Percentiles rank a stretch among this genome's conserved stretches.
Evolutionary conservation across 352 stramenopile genomes (phyloP).

Genomic region (Aphanomyces stellatus): DNA sequence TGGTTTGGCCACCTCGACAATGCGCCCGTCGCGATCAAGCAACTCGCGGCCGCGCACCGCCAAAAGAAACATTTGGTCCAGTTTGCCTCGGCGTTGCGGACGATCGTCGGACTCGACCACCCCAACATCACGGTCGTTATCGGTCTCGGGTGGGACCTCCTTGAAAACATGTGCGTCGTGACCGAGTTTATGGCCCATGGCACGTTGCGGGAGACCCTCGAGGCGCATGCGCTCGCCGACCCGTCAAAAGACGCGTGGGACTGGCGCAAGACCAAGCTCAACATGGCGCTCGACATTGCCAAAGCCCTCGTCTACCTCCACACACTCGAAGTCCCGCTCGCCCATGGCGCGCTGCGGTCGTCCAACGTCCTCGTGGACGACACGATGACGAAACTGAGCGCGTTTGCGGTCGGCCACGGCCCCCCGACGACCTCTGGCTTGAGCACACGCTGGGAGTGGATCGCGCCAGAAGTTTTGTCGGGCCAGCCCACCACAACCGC

Average conservation of each 20-base stretch:
- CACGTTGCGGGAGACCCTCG: slow-evolving; percentile 25
- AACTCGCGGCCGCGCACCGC: background rate
- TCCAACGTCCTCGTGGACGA: slow-evolving; percentile 42
- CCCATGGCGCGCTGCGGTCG: slow-evolving; percentile 54
- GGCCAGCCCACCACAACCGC: background rate
- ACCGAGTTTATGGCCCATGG: slow-evolving; percentile 26
- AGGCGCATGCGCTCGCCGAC: background rate
- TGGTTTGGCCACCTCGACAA: background rate
- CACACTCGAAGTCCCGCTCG: slow-evolving; percentile 44
- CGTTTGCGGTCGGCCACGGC: background rate
- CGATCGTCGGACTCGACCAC: slow-evolving; percentile 5
- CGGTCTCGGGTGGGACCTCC: slow-evolving; percentile 15
- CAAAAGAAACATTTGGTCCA: background rate
- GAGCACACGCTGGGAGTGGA: background rate
- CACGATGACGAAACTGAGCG: slow-evolving; percentile 30
- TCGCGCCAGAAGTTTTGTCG: slow-evolving; percentile 7
- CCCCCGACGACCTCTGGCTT: background rate
- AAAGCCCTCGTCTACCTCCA: slow-evolving; percentile 63
- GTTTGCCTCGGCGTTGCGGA: background rate
- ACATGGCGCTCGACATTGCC: slow-evolving; percentile 44
- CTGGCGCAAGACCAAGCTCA: slow-evolving; percentile 42
- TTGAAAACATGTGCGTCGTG: slow-evolving; percentile 25
- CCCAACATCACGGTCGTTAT: slow-evolving; percentile 5
- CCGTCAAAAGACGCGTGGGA: background rate
- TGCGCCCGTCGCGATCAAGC: background rate